phyloP scores from a whole-genome alignment of 1,139 yeast species.

The Protomyces arabidopsidicola region DNA sequence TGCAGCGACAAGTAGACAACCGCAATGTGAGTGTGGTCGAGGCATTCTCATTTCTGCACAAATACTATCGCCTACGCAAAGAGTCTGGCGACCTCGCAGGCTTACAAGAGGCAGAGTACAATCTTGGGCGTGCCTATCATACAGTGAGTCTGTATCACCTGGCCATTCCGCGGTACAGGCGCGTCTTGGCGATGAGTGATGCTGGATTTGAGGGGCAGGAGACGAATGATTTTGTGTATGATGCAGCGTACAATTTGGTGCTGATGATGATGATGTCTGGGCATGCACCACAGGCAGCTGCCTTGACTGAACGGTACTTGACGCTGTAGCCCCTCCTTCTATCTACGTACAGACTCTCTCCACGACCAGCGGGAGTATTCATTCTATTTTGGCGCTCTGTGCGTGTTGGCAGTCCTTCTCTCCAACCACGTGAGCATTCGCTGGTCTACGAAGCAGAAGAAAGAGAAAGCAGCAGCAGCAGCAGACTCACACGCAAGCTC shows the following conservation, averaged over 20 bases:
- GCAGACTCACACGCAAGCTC: no score
- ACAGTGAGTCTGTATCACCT: slow-evolving; percentile 57
- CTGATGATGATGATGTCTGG: slow-evolving; percentile 73
- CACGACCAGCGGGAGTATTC: no score
- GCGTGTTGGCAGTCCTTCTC: no score
- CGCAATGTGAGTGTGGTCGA: slow-evolving; percentile 83
- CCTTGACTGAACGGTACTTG: slow-evolving; percentile 52
- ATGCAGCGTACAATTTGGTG: slow-evolving; percentile 80
- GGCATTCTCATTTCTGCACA: slow-evolving; percentile 71
- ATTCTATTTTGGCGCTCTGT: no score
- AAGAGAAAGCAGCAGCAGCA: no score
- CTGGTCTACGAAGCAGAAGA: no score
- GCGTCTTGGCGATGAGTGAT: slow-evolving; percentile 47
- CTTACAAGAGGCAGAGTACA: slow-evolving; percentile 73
- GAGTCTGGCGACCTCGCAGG: slow-evolving; percentile 41
- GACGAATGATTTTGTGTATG: slow-evolving; percentile 56
- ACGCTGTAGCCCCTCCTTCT: background rate
- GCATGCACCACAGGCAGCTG: slow-evolving; percentile 46
- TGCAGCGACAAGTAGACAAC: slow-evolving; percentile 81
- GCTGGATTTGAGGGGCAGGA: slow-evolving; percentile 14
- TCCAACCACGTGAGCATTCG: no score
- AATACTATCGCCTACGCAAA: slow-evolving; percentile 53
- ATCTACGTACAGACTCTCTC: background rate
- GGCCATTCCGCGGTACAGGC: slow-evolving; percentile 68
- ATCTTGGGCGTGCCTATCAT: slow-evolving; percentile 80